Percentiles rank a stretch among this genome's conserved stretches.
phyloP scores from a whole-genome alignment of 108 stramenopile genomes.

The Cyclotella baltica region DNA sequence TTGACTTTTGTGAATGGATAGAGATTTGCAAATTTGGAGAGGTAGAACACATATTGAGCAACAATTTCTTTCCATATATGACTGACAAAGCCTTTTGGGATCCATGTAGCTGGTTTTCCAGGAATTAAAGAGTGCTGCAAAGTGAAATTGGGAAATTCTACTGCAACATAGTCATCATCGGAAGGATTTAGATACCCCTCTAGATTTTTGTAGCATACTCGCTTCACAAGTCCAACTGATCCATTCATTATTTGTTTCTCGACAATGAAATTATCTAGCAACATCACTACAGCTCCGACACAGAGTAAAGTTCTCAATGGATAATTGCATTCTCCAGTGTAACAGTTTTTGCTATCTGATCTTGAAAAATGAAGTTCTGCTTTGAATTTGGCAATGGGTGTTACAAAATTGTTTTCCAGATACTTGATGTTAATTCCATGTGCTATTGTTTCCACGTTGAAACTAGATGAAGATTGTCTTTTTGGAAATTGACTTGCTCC shows the following conservation, averaged over 20 bases:
- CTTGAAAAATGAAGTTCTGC: neutral
- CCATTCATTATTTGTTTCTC: conserved; percentile 20
- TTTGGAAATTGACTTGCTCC: too few relatives aligned
- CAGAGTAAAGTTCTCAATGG: neutral
- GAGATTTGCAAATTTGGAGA: conserved; percentile 3
- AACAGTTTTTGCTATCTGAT: conserved; percentile 10
- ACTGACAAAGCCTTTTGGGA: neutral
- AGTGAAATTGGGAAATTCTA: conserved; percentile 5
- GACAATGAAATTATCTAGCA: conserved; percentile 20
- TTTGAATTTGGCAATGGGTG: conserved; percentile 10
- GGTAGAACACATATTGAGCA: neutral
- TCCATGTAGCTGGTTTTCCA: neutral
- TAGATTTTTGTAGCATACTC: neutral
- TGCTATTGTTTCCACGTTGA: conserved; percentile 11
- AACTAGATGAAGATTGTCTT: too few relatives aligned
- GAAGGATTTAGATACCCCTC: neutral
- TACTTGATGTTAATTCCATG: neutral
- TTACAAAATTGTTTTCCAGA: neutral
- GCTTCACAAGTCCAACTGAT: conserved; percentile 3
- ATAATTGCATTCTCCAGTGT: conserved; percentile 1
- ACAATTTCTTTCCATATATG: conserved; percentile 15
- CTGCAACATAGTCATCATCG: neutral
- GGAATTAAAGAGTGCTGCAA: conserved; percentile 2
- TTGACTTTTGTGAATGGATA: conserved; percentile 26
- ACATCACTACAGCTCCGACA: conserved; percentile 12